phyloP scores from a whole-genome alignment of 2,329 filamentous ascomycete species.

The Hypoxylon sp. region DNA sequence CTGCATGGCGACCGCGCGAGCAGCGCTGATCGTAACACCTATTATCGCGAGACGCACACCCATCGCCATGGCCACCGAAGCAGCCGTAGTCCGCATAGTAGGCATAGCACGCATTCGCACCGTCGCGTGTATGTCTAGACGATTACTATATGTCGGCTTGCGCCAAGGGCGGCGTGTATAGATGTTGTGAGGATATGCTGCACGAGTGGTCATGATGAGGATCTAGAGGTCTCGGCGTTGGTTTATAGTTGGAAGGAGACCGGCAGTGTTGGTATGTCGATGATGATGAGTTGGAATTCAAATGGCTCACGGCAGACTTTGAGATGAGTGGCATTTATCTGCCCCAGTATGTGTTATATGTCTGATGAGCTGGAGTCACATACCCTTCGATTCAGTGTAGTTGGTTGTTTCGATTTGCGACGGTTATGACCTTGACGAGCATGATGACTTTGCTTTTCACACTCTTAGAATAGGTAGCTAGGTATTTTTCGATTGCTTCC shows the following conservation, averaged over 20 bases:
- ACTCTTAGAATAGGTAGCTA: not conserved
- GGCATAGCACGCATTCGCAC: constrained; percentile 59
- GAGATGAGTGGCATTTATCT: not conserved
- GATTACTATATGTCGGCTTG: not conserved
- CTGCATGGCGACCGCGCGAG: constrained; percentile 58
- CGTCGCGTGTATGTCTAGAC: constrained; percentile 59
- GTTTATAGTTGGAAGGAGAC: constrained; percentile 2
- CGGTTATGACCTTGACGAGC: constrained; percentile 30
- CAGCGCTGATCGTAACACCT: constrained; percentile 47
- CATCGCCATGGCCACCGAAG: constrained; percentile 57
- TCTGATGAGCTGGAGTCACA: constrained; percentile 6
- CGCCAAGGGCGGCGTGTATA: not conserved
- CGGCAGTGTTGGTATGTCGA: not conserved
- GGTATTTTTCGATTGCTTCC: not conserved
- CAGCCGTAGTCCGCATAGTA: constrained; percentile 52
- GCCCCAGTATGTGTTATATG: not conserved
- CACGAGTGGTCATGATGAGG: not conserved
- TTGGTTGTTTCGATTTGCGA: constrained; percentile 8
- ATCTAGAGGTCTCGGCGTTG: constrained; percentile 8
- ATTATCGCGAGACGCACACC: constrained; percentile 58
- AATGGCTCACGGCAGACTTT: not conserved
- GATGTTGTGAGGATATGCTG: not conserved
- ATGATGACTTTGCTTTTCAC: constrained; percentile 2
- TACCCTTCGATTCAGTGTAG: not conserved
- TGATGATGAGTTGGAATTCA: not conserved